These are phyloP conservation scores for Aspergillus sp. DNA, from an alignment of 2,329 filamentous ascomycete species.

Conservation along the genomic window DNA sequence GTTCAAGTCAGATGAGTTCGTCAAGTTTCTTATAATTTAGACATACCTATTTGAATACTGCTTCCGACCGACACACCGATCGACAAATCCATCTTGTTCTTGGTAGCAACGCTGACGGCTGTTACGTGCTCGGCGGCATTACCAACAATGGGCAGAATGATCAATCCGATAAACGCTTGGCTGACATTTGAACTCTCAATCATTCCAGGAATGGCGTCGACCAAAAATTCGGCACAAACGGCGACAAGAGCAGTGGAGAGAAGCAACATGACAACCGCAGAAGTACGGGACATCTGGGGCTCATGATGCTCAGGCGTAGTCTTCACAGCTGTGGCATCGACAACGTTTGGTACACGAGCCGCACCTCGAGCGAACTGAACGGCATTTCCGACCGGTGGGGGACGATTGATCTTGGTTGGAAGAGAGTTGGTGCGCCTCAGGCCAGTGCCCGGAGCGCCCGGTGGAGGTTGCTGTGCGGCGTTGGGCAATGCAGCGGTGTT, in stretches of 20 bases:
- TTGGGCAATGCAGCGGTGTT: conserved; percentile 12
- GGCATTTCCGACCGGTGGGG: conserved; percentile 25
- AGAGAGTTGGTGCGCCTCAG: conserved; percentile 29
- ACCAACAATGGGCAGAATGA: conserved; percentile 76
- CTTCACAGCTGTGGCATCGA: conserved; percentile 9
- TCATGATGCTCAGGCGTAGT: conserved; percentile 11
- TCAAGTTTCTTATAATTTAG: neutral
- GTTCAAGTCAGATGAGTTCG: neutral
- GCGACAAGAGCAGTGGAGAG: conserved; percentile 56
- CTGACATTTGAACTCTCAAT: conserved; percentile 57
- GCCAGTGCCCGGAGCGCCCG: conserved; percentile 9
- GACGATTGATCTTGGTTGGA: conserved; percentile 20
- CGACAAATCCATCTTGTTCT: conserved; percentile 81
- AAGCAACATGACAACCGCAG: conserved; percentile 52
- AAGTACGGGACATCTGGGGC: conserved; percentile 50
- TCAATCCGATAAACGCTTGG: conserved; percentile 73
- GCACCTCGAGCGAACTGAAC: conserved; percentile 30
- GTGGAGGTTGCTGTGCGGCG: conserved; percentile 4
- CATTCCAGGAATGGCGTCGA: conserved; percentile 66
- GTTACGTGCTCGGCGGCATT: conserved; percentile 80
- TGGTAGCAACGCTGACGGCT: conserved; percentile 71
- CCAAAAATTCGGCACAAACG: conserved; percentile 66
- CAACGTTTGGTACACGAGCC: conserved; percentile 18
- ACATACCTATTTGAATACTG: conserved; percentile 65
- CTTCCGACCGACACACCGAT: conserved; percentile 77